Base-by-base conservation (phyloP, 2,329 filamentous ascomycete species). In the Fusarium nanum region DNA sequence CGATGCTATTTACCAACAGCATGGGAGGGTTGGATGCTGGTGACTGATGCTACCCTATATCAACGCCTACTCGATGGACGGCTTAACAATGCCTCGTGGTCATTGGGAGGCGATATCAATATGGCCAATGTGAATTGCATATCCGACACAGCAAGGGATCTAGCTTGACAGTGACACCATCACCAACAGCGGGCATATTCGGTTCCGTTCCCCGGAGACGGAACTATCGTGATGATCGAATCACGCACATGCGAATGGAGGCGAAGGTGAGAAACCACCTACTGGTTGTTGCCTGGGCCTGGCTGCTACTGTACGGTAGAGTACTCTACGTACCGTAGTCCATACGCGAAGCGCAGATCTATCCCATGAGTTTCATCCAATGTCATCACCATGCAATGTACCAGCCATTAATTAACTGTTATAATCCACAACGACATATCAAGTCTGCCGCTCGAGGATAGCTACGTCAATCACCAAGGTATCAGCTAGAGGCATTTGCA, bases 41-140 rank as follows among this genome's bases (percentile, higher is more conserved):
- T 34, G 28, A 48, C 28, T 23, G 8, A 7, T n/a, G 13, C 28
- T 66, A 66, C 63, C 63, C 63, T 66, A 66, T 49, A 65, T 60
- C 25, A 20, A 45, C 22, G 16, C 40, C 23, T 28, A 10, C 16
- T n/a, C 9, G 41, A 28, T 30, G 16, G 50, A 20, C 16, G 10
- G 18, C 49, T 27, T 52, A n/a, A 27, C 12, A 22, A 49, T 55
- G 28, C 16, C 23, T 47, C 18, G 7, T 18, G 16, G 20, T 14
- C 14, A 20, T 27, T 44, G 14, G n/a, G 30, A 34, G 23, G 27
- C 47, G 23, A 32, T 41, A 32, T 22, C n/a, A 30, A 22, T 28
- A 7, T n/a, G 30, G 13, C 47, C 32, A 62, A 27, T 56, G 20
- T 41, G 13, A 37, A 18, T 7, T 13, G 7, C 7, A 22, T 27